Conservation (phyloP, 352 stramenopile genomes). For the Phytopythium aichiense region DNA sequence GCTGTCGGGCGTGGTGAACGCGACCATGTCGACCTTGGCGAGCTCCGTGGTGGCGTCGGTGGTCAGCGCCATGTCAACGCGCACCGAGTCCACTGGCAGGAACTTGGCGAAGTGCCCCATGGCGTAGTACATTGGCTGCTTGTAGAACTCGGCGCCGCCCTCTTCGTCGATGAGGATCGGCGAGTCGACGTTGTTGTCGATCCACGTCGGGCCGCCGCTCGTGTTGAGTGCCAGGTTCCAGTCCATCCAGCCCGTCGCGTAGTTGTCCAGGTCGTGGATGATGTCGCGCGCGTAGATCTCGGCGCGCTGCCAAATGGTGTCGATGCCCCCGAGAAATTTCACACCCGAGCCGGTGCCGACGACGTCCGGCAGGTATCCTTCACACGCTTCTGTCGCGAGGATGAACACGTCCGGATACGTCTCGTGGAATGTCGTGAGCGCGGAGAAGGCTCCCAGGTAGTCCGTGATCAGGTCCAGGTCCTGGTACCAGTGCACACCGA, state of each 20-base stretch:
- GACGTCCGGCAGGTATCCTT: conserved; percentile 47
- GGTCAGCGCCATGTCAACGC: conserved; percentile 30
- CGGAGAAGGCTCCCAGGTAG: conserved; percentile 39
- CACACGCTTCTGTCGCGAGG: conserved; percentile 78
- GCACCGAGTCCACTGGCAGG: conserved; percentile 41
- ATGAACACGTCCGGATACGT: conserved; percentile 74
- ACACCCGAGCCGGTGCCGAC: conserved; percentile 45
- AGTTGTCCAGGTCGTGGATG: conserved; percentile 80
- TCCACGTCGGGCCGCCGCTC: conserved; percentile 69
- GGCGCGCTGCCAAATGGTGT: conserved; percentile 54
- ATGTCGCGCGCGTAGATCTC: conserved; percentile 86
- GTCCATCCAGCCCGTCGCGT: conserved; percentile 78
- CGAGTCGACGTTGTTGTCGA: conserved; percentile 59
- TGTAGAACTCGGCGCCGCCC: conserved; percentile 61
- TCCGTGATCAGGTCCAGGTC: conserved; percentile 48
- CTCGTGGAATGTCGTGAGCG: conserved; percentile 46
- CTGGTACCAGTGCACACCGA: conserved; percentile 88
- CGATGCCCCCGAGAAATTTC: conserved; percentile 35
- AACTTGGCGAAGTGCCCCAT: conserved; percentile 78
- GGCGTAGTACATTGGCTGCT: conserved; percentile 81
- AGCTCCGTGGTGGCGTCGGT: conserved; percentile 23
- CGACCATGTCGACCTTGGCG: conserved; percentile 37
- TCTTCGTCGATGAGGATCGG: conserved; percentile 69
- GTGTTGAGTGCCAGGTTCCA: conserved; percentile 87
- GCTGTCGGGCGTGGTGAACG: conserved; percentile 43